A percentile compares a stretch with the other conserved stretches of the same genome.
These are phyloP conservation scores for Fusarium virguliforme DNA, from an alignment of 2,329 filamentous ascomycete species.

Conservation along the genomic window DNA sequence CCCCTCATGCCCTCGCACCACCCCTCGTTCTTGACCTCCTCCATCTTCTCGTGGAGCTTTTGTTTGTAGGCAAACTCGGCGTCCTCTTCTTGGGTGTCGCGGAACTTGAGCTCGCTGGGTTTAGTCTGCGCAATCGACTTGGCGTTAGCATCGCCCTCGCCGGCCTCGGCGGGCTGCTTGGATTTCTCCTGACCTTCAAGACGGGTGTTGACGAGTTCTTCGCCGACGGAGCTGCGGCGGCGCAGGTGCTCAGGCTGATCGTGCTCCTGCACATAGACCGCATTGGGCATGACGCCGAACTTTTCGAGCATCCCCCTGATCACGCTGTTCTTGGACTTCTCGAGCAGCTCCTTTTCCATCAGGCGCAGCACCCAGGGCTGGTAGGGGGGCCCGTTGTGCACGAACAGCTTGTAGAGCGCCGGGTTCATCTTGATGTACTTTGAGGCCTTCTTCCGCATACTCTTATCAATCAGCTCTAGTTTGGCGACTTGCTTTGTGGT, in stretches of 20 bases:
- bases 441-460: neutral
- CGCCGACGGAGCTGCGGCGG: neutral
- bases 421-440: slow-evolving; percentile 1
- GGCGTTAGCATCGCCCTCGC: neutral
- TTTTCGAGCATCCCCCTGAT: neutral
- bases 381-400: neutral
- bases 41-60: neutral
- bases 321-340: neutral
- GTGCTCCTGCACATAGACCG: neutral
- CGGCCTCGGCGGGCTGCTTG: neutral
- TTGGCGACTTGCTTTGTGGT: slow-evolving; percentile 1
- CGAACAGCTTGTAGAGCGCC: slow-evolving; percentile 5
- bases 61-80: neutral
- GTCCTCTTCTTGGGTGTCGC: neutral
- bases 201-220: neutral
- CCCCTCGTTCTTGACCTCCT: slow-evolving; percentile 5
- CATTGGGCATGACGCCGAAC: neutral
- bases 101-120: neutral
- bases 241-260: neutral
- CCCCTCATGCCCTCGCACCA: neutral
- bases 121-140: neutral
- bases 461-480: neutral
- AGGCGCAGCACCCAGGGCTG: neutral
- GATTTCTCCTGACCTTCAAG: slow-evolving; percentile 1
- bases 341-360: slow-evolving; percentile 5